Evolutionary conservation across 768 basidiomycete genomes (phyloP).

Genomic region (Hygrocybe punicea): DNA sequence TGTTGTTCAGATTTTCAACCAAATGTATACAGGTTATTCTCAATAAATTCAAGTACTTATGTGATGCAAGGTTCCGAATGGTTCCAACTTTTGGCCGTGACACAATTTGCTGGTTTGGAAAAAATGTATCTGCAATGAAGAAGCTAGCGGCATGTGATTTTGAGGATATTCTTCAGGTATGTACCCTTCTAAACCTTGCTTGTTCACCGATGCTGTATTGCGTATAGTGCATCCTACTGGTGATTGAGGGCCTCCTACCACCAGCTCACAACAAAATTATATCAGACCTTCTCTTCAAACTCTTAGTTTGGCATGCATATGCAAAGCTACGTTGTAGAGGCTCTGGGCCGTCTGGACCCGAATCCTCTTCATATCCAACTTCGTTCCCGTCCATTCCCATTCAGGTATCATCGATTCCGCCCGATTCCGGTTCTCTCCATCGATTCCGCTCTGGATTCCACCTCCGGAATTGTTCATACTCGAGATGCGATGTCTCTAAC

Average conservation of each 20-base stretch:
- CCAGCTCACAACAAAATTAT: slow-evolving; percentile 25
- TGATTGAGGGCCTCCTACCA: slow-evolving; percentile 35
- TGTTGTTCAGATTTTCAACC: slow-evolving; percentile 14
- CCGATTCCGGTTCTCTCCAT: too few species aligned
- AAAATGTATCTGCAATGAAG: slow-evolving; percentile 21
- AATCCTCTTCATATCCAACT: too few species aligned
- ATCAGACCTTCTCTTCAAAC: slow-evolving; percentile 32
- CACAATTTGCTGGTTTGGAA: slow-evolving; percentile 23
- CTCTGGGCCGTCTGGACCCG: too few species aligned
- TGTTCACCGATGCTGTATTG: slow-evolving; percentile 6
- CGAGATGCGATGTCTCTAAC: too few species aligned
- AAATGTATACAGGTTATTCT: slow-evolving; percentile 10
- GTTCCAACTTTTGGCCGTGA: slow-evolving; percentile 16
- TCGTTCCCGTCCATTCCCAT: too few species aligned
- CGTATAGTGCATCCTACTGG: slow-evolving; percentile 35
- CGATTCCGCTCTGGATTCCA: too few species aligned
- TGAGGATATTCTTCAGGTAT: slow-evolving; percentile 32
- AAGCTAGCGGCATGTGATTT: slow-evolving; percentile 26
- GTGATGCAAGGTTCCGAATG: slow-evolving; percentile 9
- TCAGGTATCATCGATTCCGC: too few species aligned
- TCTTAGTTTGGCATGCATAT: slow-evolving; percentile 38
- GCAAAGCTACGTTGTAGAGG: slow-evolving; percentile 44
- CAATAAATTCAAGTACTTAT: neutral
- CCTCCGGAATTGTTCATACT: too few species aligned
- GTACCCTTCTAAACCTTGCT: neutral